Conservation (phyloP, 2,329 filamentous ascomycete genomes). For the Pyrenochaeta sp. region DNA sequence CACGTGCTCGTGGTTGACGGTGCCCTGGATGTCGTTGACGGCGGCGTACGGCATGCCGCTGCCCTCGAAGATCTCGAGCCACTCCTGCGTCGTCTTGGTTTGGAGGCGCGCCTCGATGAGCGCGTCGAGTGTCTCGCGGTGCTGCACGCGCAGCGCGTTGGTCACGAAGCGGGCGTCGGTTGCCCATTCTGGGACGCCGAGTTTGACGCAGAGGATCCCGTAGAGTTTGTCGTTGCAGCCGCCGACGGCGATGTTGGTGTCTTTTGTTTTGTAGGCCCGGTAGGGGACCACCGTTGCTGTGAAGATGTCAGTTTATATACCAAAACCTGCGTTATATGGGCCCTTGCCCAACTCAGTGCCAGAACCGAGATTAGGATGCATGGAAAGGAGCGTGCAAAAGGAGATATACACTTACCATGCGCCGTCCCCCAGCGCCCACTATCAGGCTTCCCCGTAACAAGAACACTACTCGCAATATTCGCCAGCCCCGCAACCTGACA, state of each 20-base stretch:
- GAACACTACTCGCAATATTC: conserved; percentile 89
- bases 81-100: conserved; percentile 82
- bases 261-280: conserved; percentile 72
- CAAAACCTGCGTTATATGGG: too few relatives aligned
- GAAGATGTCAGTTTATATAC: conserved; percentile 9
- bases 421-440: conserved; percentile 93
- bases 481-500: conserved; percentile 91
- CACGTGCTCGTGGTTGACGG: conserved; percentile 82
- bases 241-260: conserved; percentile 68
- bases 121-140: conserved; percentile 78
- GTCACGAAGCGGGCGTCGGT: conserved; percentile 63
- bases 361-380: too few relatives aligned
- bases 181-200: conserved; percentile 66
- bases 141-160: conserved; percentile 66
- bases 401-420: conserved; percentile 74
- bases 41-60: conserved; percentile 91
- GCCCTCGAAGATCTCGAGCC: conserved; percentile 87
- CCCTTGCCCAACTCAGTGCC: too few relatives aligned
- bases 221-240: conserved; percentile 70
- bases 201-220: conserved; percentile 64
- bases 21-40: conserved; percentile 88
- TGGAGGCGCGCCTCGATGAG: conserved; percentile 78
- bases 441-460: conserved; percentile 87
- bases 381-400: too few relatives aligned
- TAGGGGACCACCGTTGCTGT: conserved; percentile 94